Base-by-base conservation (phyloP, 2,329 filamentous ascomycete species). In the Curvularia spicifera region DNA sequence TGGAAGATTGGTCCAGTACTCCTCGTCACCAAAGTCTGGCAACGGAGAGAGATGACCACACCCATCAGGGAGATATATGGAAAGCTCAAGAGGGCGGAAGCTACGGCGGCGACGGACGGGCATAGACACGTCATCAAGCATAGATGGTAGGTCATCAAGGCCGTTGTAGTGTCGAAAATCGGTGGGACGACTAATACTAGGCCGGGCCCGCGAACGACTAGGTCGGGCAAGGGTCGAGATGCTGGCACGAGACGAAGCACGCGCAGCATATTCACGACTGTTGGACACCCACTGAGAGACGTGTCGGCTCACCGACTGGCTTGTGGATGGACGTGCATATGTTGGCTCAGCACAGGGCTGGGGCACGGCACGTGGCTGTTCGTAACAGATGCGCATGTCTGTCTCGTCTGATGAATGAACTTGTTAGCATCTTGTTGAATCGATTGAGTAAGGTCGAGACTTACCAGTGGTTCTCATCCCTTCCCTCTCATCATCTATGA, bases 61-160 rank as follows among this genome's bases (percentile, higher is more conserved):
- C 5, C 71, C 70, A 37, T 75, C 67, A 13, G 69, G 69, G 3
- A 74, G 59, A 51, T 78, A 78, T 33, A 79, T 78, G 12, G 75
- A 78, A 1, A 79, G 65, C 45, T 79, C 73, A 5, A 79, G 61
- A 4, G 77, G 77, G 26, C 72, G 66, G 56, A 78, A 78, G 59
- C 72, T 76, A 33, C 71, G 67, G 40, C 72, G 67, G 7, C 74
- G 68, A 33, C 73, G 69, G 15, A 72, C 52, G 5, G 72, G 71
- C 63, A 72, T 65, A 4, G 71, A 60, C 18, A 69, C 68, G 12
- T 76, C 71, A 22, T 75, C 66, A 6, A 71, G 53, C 72, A 75
- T 75, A 9, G 67, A 73, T 35, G 75, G 71, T 8, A 75, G 59
- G 8, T 69, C 67, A 31, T 68, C 71, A 51, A 74, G 62, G 28